Evolutionary conservation across 2,329 filamentous ascomycete species (phyloP).

Genomic region (Septoria petroselini): DNA sequence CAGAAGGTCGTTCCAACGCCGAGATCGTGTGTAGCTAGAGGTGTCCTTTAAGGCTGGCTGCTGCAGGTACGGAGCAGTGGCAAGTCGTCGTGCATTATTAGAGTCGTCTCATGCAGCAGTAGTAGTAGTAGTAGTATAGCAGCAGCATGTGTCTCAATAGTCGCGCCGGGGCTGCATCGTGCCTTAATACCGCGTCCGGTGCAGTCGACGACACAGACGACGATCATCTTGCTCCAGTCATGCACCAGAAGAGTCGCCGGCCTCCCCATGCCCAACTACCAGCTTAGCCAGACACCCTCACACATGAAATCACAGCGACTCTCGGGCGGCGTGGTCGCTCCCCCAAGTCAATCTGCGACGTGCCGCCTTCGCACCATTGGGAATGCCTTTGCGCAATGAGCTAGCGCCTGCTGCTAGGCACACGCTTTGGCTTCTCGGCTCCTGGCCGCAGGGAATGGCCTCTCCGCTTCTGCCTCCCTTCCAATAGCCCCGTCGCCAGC

Average conservation of each 20-base stretch:
- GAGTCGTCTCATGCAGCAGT: too few relatives aligned
- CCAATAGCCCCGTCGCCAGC: too few relatives aligned
- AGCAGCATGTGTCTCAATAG: too few relatives aligned
- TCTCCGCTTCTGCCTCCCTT: too few relatives aligned
- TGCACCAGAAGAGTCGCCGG: slow-evolving; percentile 13
- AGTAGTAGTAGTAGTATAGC: too few relatives aligned
- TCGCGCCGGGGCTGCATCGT: slow-evolving; percentile 5
- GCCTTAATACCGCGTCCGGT: slow-evolving; percentile 10
- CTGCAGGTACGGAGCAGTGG: slow-evolving; percentile 3
- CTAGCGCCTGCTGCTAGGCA: not conserved
- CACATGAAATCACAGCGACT: too few relatives aligned
- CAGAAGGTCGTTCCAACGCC: not conserved
- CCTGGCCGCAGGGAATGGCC: too few relatives aligned
- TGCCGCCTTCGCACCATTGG: slow-evolving; percentile 6
- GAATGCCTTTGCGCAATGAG: slow-evolving; percentile 10
- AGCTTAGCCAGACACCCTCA: too few relatives aligned
- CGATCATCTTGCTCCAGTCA: slow-evolving; percentile 4
- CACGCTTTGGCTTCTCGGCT: too few relatives aligned
- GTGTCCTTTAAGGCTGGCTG: slow-evolving; percentile 6
- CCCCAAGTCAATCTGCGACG: slow-evolving; percentile 4
- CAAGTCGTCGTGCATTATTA: not conserved
- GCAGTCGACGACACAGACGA: slow-evolving; percentile 6
- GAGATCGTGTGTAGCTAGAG: not conserved
- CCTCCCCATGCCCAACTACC: slow-evolving; percentile 3
- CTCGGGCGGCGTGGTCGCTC: not conserved